Base-by-base conservation (phyloP, 768 basidiomycete genomes). In the Xerocomellus chrysenteron region DNA sequence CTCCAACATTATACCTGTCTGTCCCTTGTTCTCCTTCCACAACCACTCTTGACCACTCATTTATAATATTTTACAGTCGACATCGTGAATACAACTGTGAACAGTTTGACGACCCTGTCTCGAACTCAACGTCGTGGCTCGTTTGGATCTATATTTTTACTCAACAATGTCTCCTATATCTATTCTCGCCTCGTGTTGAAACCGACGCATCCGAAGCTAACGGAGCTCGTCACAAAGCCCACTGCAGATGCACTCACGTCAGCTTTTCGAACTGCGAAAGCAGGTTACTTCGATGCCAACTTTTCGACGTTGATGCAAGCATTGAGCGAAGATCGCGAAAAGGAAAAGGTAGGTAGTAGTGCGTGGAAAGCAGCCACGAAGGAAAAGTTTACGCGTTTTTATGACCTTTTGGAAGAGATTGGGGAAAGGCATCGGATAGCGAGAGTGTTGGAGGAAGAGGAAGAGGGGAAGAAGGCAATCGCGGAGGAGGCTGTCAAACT, bases 321-420 rank as follows among this genome's bases (percentile, higher is more conserved):
- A 19, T 72, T 83, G 52, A 72, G 78, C 71, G 67, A 82, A 74
- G 74, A 84, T 74, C 65, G 68, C 24, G 70, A 66, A 59, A 74
- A 59, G 61, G 80, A 80, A 63, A 81, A 82, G 63, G 74, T 70
- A 8, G 79, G 78, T 28, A 71, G 70, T n/a, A 72, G 66, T 30
- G 71, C 68, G 13, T 72, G 71, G 69, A 83, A 82, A 71, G 77
- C 80, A 4, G 83, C 82, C 4, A 82, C 82, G 16, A 93, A 93
- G 73, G 91, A 92, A 73, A 90, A 87, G 71, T 88, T 90, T 68
- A 90, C 85, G 33, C 76, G 84, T 54, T 94, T 94, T 72, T 93
- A 87, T 61, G 89, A 91, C 61, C 67, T 88, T 39, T 72, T 93
- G 59, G 92, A 93, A 30, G 92, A 92, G 65, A 80, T 90, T 21